Evolutionary conservation across 148 eudicot species (phyloP), one percentile per base, ranked within the genome.

Genomic region (Mesembryanthemum crystallinum): DNA sequence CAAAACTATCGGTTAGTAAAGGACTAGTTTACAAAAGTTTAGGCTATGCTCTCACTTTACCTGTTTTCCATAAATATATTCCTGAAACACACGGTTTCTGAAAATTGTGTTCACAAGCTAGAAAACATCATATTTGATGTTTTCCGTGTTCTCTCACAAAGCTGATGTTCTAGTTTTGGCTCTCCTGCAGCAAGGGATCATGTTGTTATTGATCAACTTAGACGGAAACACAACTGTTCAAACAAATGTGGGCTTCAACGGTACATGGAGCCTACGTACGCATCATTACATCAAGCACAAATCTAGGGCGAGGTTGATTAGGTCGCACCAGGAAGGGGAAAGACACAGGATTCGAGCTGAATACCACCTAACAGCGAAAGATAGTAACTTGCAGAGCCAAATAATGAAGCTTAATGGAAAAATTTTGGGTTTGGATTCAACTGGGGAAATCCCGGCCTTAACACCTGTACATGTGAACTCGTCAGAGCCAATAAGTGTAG

Each of bases 281-380:
- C 42, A 64, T 15, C 75, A 69, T 24, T 47, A 71, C 8, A 51
- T 64, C 8, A 81, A 69, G 67, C 90, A 82, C 73, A 83, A 69
- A 62, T 76, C 74, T 3, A 64, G 51, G 62, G 27, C 25, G 18
- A 70, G 69, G 35, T 42, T 21, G 3, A 54, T 45, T 52, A 64
- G 67, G 68, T 43, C 58, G 45, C 57, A 66, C 15, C 84, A 80
- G 58, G 62, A 76, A 7, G 81, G 80, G 59, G 74, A 24, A 25
- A 37, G 67, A 30, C 82, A 23, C 65, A 76, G 14, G 13, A 49
- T 69, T 27, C 82, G 98, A 87, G 86, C 86, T 63, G 98, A 93
- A 69, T 93, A 91, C 83, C 98, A 93, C 76, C 61, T 93, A 60
- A 93, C 94, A 28, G 88, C 97, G 18, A 79, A 82, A 69, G 89